These are phyloP conservation scores for Viridothelium virens DNA, from an alignment of 495 filamentous ascomycete genomes.

Conservation along the genomic window DNA sequence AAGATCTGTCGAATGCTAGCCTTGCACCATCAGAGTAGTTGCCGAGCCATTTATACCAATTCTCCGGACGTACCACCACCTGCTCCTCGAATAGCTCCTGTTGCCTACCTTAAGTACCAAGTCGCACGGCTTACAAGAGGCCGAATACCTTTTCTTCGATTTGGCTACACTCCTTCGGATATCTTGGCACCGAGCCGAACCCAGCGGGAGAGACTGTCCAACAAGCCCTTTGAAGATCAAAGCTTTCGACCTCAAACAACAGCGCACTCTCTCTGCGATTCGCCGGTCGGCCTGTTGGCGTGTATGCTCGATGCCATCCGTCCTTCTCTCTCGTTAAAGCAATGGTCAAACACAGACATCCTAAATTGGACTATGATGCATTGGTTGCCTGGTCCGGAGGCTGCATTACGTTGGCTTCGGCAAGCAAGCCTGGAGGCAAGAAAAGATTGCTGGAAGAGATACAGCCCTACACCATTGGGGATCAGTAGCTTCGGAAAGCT, in stretches of 20 bases:
- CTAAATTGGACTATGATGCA: slow-evolving; percentile 39
- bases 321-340: slow-evolving; percentile 13
- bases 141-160: slow-evolving; percentile 21
- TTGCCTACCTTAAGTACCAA: slow-evolving; percentile 27
- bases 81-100: slow-evolving; percentile 23
- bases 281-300: slow-evolving; percentile 32
- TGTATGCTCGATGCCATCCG: slow-evolving; percentile 32
- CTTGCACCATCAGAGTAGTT: slow-evolving; percentile 25
- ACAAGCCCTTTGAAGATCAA: slow-evolving; percentile 14
- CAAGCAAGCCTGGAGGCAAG: slow-evolving; percentile 14
- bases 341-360: slow-evolving; percentile 32
- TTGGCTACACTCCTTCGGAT: slow-evolving; percentile 30
- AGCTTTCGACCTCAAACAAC: slow-evolving; percentile 32
- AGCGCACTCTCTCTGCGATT: slow-evolving; percentile 36
- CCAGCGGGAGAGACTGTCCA: slow-evolving; percentile 6
- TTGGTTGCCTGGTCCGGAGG: slow-evolving; percentile 37
- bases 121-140: slow-evolving; percentile 25
- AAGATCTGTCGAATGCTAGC: slow-evolving; percentile 34
- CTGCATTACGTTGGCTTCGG: slow-evolving; percentile 31
- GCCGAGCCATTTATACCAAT: slow-evolving; percentile 34
- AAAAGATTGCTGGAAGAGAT: slow-evolving; percentile 20
- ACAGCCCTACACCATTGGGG: slow-evolving; percentile 30
- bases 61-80: slow-evolving; percentile 31
- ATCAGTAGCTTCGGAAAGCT: slow-evolving; percentile 30
- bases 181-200: background rate